These are phyloP conservation scores for Acer campestre DNA, from an alignment of 345 rosid genomes.

Conservation along the genomic window DNA sequence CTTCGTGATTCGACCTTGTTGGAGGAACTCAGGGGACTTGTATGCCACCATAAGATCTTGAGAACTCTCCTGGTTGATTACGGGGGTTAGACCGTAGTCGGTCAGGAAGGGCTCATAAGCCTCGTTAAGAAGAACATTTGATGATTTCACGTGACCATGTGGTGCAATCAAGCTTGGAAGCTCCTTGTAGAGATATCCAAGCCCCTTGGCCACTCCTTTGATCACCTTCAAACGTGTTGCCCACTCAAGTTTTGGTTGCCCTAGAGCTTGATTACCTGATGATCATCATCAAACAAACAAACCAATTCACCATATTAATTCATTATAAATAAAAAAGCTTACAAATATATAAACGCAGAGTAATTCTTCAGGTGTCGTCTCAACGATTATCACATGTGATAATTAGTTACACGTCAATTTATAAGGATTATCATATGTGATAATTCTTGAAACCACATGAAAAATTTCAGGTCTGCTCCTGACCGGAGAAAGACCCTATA, in stretches of 20 bases:
- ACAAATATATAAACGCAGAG: too few relatives aligned
- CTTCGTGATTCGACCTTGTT: constrained; percentile 65
- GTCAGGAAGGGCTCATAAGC: constrained; percentile 61
- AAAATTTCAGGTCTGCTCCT: too few relatives aligned
- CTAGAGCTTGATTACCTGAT: constrained; percentile 52
- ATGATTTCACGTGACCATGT: constrained; percentile 93
- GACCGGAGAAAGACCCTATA: too few relatives aligned
- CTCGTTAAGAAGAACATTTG: constrained; percentile 65
- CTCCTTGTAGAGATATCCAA: constrained; percentile 61
- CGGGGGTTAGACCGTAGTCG: constrained; percentile 74
- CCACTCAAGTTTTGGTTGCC: constrained; percentile 70
- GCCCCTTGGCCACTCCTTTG: constrained; percentile 78
- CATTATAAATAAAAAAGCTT: too few relatives aligned
- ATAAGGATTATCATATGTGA: too few relatives aligned
- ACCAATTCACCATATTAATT: neutral
- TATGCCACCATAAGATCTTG: constrained; percentile 86
- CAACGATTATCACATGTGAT: too few relatives aligned
- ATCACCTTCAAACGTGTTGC: constrained; percentile 62
- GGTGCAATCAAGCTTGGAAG: constrained; percentile 72
- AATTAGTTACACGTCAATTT: too few relatives aligned
- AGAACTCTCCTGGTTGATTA: constrained; percentile 76
- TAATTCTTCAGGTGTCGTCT: too few relatives aligned
- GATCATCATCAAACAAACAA: neutral
- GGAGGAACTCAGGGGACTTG: constrained; percentile 78
- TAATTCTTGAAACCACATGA: too few relatives aligned